Evolutionary conservation across 2,329 filamentous ascomycete genomes (phyloP), one percentile per base, ranked within the genome.

Genomic region (Hypoxylon sp.): DNA sequence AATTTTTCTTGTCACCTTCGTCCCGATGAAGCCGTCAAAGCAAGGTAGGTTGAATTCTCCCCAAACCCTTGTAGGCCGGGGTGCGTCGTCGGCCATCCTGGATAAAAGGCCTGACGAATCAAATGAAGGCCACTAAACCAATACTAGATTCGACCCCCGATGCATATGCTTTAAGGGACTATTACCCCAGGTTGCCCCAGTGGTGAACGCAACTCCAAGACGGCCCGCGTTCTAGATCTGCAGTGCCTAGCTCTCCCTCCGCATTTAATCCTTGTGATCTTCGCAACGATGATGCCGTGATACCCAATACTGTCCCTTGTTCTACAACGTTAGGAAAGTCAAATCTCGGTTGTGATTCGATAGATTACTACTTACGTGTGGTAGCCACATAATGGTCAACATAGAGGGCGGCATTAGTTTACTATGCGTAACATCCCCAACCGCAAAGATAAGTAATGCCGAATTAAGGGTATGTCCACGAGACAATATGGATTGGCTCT

Each of bases 101-200:
- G 68, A 60, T 70, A 69, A 71, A 69, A 53, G 36, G 23, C 17
- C 13, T 58, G 43, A 13, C 65, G 63, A 71, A 67, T 69, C 14
- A 53, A 17, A 52, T 9, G 13, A 56, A 21, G n/a, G 60, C 32
- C 38, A 60, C 36, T 56, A 60, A 51, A 30, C 52, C 49, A 41
- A 52, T 52, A 41, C 36, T 45, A 61, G 56, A 53, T 57, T 56
- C 50, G 45, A 55, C 61, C 46, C 50, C 58, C 55, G 43, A 60
- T 46, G 58, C 49, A 53, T 14, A n/a, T 50, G 4, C 17, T 10
- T 17, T 43, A 50, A 52, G 56, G 21, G 13, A 62, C 46, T 3
- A 56, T 66, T 65, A 63, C 64, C 67, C 67, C 64, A 70, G 60
- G 45, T 65, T 46, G 21, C 14, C 64, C 52, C 21, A 38, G 43